These are phyloP conservation scores for Globisporangium middletonii DNA, from an alignment of 352 stramenopile species.

Conservation along the genomic window DNA sequence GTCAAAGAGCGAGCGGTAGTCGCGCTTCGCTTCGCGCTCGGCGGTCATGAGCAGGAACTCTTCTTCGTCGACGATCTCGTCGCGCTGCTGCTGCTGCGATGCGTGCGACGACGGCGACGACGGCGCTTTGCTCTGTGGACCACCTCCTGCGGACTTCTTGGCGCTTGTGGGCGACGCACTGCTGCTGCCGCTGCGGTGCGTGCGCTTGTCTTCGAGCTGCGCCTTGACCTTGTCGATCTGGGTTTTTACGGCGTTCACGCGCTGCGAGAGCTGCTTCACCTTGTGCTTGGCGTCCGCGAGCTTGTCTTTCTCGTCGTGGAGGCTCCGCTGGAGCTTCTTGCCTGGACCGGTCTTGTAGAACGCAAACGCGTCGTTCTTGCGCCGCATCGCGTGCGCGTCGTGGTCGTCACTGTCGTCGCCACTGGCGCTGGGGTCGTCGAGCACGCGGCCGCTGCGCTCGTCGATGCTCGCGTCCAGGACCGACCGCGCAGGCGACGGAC, in stretches of 20 bases:
- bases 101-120: background rate
- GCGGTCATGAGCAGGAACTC: slow-evolving; percentile 87
- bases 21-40: slow-evolving; percentile 81
- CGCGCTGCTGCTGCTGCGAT: slow-evolving; percentile 23
- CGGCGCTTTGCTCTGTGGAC: background rate
- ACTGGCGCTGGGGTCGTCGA: slow-evolving; percentile 17
- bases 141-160: background rate
- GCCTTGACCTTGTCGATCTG: slow-evolving; percentile 62
- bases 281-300: slow-evolving; percentile 67
- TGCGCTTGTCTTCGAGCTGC: slow-evolving; percentile 64
- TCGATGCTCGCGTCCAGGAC: slow-evolving; percentile 11
- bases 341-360: slow-evolving; percentile 54
- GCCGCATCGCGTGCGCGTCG: slow-evolving; percentile 11
- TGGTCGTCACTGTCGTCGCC: slow-evolving; percentile 11
- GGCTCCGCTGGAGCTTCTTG: slow-evolving; percentile 47
- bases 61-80: slow-evolving; percentile 90
- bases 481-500: slow-evolving; percentile 28
- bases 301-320: slow-evolving; percentile 74
- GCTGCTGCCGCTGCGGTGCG: slow-evolving; percentile 15
- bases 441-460: slow-evolving; percentile 2
- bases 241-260: slow-evolving; percentile 75
- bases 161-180: slow-evolving; percentile 5
- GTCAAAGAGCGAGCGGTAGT: slow-evolving; percentile 79
- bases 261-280: slow-evolving; percentile 58
- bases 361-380: slow-evolving; percentile 70